Evolutionary conservation across 192 early-diverging fungal genomes (phyloP).

Genomic region (Coemansia sp.): DNA sequence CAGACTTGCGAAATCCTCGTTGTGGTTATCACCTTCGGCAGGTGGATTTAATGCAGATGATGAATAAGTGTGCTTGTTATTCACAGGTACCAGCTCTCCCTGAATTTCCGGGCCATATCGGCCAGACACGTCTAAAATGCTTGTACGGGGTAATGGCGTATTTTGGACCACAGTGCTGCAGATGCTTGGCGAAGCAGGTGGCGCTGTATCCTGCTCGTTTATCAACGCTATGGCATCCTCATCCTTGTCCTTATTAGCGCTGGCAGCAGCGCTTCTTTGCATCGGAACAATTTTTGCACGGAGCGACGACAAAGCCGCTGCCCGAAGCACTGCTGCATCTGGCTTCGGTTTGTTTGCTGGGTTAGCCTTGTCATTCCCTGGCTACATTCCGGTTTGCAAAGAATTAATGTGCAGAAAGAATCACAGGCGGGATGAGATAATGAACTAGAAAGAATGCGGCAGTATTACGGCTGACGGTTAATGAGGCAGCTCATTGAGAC

Average conservation of each 20-base stretch:
- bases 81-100: conserved; percentile 22
- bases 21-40: neutral
- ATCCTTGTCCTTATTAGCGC: neutral
- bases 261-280: neutral
- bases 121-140: conserved; percentile 16
- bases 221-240: neutral
- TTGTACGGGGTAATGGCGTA: neutral
- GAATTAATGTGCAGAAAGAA: neutral
- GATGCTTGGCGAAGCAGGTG: neutral
- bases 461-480: neutral
- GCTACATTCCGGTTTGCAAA: neutral
- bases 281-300: conserved; percentile 7
- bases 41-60: neutral
- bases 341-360: neutral
- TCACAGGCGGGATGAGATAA: neutral
- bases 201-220: neutral
- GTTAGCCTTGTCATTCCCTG: neutral
- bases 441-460: neutral
- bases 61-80: neutral
- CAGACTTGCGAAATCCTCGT: conserved; percentile 23
- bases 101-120: conserved; percentile 27
- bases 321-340: conserved; percentile 14
- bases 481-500: neutral
- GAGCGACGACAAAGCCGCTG: conserved; percentile 21
- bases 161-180: conserved; percentile 2